Base-by-base conservation (phyloP, 2,329 filamentous ascomycete species). In the Colletotrichum sp. region DNA sequence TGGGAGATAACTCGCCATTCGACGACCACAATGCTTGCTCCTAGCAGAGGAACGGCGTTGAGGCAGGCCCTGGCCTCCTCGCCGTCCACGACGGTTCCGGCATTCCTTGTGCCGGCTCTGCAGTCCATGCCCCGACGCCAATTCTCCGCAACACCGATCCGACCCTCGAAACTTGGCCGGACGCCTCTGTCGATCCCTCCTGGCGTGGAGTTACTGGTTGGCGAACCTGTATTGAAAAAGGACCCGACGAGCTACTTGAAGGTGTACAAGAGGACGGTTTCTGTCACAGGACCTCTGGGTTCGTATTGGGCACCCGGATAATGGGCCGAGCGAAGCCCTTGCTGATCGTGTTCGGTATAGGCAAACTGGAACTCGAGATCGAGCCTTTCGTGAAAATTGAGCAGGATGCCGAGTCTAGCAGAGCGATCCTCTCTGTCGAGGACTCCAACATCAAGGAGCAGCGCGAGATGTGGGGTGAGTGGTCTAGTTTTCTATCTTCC, bases 391-490 rank as follows among this genome's bases (percentile, higher is more conserved):
- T 98, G 72, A 91, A 88, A 44, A 88, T 98, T 77, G 87, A 92
- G 72, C 91, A 94, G 78, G 94, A 98, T 82, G 83, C 87, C 25
- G 89, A 89, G 67, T 86, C 89, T 32, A 88, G 90, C 79, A 94
- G 93, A 81, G 91, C 93, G 13, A 89, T 89, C 36, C 86, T 99
- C 78, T 91, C 88, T 71, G 92, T 99, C 13, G 85, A 93, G 81
- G 91, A 98, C 84, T 85, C 88, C 22, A 87, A 91, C 22, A 85
- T 92, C 69, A 93, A 93, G 86, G 89, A 94, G 78, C 96, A 98
- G 86, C 93, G 93, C 83, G 94, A 94, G 85, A 98, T 98, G 96
- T 98, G 97, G 97, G 97, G 96, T 98, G 80, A 70, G 85, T 84
- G 72, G 16, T 44, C 76, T 65, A 34, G 22, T 28, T 36, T 71